Evolutionary conservation across 1,284 basidiomycete species (phyloP).

Genomic region (Caloboletus firmus): DNA sequence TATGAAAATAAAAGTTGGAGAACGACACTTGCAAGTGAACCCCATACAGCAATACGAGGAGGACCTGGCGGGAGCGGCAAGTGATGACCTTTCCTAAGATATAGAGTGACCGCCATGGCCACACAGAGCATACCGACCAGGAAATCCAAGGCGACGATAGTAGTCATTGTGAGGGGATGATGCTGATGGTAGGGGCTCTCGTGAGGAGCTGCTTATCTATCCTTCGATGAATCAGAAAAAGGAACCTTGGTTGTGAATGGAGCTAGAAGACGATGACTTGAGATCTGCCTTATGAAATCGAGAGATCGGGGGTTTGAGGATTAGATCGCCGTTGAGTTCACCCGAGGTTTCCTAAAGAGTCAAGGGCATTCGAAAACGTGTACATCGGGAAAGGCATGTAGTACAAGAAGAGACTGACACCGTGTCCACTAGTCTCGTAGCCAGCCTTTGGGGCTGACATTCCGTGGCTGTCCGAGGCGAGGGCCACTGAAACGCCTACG

Average conservation of each 20-base stretch:
- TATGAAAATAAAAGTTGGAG: not conserved
- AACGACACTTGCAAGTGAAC: slow-evolving; percentile 2
- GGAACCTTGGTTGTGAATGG: not conserved
- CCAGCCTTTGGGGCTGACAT: no score
- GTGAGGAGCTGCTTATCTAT: not conserved
- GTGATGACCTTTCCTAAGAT: not conserved
- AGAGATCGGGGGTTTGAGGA: not conserved
- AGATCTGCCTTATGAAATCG: not conserved
- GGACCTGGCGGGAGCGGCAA: slow-evolving; percentile 1
- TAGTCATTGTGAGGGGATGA: not conserved
- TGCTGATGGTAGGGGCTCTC: no score
- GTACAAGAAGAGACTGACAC: not conserved
- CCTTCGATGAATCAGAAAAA: not conserved
- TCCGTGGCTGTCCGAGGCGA: no score
- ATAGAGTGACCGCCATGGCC: not conserved
- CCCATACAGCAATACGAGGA: not conserved
- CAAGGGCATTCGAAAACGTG: not conserved
- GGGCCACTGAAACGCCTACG: no score
- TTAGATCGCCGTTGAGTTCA: not conserved
- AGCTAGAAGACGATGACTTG: not conserved
- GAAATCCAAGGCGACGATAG: not conserved
- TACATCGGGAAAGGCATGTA: not conserved
- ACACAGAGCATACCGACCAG: not conserved
- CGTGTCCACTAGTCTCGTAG: no score
- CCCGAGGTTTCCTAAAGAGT: not conserved